These are phyloP conservation scores for Bromus sterilis DNA, from an alignment of 176 grass and related monocot species.

Conservation along the genomic window DNA sequence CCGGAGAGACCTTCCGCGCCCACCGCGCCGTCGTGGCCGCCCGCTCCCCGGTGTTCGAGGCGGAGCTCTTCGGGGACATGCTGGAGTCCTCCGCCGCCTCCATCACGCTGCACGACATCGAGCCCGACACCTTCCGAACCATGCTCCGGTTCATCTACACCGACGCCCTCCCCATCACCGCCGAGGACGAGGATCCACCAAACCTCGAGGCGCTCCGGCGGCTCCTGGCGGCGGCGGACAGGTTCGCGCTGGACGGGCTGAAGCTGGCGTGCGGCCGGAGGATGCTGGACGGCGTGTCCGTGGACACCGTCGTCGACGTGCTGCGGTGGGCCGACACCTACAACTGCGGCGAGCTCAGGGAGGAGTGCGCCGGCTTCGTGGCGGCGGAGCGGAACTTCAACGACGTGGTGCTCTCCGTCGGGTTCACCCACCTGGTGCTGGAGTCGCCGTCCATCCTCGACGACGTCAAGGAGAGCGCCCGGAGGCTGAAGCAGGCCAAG, in stretches of 20 bases:
- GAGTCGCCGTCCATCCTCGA: background rate
- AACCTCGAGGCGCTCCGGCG: background rate
- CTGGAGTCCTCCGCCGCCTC: background rate
- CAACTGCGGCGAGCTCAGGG: background rate
- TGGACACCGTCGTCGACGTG: background rate
- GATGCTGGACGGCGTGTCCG: background rate
- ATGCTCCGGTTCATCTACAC: constrained; percentile 45
- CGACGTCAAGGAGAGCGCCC: background rate
- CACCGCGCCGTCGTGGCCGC: background rate
- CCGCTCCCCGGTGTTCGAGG: constrained; percentile 16
- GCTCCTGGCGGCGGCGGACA: background rate
- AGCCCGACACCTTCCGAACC: constrained; percentile 4
- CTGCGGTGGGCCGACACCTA: background rate
- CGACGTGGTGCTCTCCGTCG: background rate
- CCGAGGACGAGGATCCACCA: background rate
- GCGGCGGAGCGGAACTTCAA: background rate
- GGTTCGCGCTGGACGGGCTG: background rate
- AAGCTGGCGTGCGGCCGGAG: background rate
- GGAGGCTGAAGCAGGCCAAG: too few relatives aligned
- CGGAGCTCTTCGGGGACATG: constrained; percentile 5
- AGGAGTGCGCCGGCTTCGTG: background rate
- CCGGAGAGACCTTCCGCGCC: background rate
- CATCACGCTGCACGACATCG: constrained; percentile 15
- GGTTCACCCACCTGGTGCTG: background rate
- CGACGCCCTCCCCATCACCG: background rate